Evolutionary conservation across 2,329 filamentous ascomycete species (phyloP), one percentile per base, ranked within the genome.

Genomic region (Cladosporium sp.): DNA sequence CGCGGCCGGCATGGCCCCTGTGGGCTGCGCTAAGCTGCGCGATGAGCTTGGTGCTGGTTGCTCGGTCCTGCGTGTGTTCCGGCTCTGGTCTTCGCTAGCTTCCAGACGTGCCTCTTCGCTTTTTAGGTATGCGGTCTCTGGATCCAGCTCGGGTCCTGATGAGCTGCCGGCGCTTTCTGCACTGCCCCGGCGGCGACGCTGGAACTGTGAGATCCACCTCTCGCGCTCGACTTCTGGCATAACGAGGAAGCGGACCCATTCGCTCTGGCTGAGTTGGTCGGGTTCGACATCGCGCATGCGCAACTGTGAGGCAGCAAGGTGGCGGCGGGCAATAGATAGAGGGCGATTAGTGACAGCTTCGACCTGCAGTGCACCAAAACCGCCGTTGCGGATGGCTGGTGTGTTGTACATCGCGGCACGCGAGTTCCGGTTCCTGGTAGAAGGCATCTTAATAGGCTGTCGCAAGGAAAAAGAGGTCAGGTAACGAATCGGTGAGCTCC

Each of bases 201-300:
- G 66, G 65, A 76, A 76, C 34, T 72, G 68, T 11, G 71, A 65
- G 34, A 77, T 76, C 73, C 74, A 77, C 30, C 75, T 65, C 2
- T 77, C 74, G n/a, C 75, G 71, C 68, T 76, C 74, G 59, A 67
- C 61, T 51, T 71, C 71, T 34, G 72, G 71, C 75, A 77, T 77
- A 30, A 74, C 75, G 24, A 77, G 71, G 69, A 77, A 77, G 30
- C 70, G 70, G 30, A 77, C 72, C 75, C 75, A 77, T 66, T 77
- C 74, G 65, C 72, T 73, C 6, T 70, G 72, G 67, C 68, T 71
- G 47, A 77, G 67, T 65, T 77, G 74, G 36, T 76, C 72, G 7
- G 75, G 75, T 64, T 77, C 75, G 69, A 77, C 76, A 41, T 74
- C 72, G 57, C 74, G 74, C 73, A 77, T 77, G 52, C 75, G 75